Conservation (phyloP, 768 basidiomycete genomes). For the Tylopilus sp. region DNA sequence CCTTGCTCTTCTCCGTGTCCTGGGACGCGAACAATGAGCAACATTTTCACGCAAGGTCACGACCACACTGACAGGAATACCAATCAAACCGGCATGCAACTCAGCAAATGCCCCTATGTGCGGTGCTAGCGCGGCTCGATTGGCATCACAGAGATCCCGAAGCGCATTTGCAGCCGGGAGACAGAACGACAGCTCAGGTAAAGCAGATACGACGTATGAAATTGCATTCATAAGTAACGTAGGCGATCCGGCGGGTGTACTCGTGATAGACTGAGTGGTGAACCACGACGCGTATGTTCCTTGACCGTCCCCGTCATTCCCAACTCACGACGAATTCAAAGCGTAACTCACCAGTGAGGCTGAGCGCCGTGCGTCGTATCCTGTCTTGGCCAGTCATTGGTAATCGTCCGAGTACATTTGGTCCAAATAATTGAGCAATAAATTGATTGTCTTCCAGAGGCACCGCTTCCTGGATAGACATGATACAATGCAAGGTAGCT, state of each 20-base stretch:
- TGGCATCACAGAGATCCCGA: conserved; percentile 86
- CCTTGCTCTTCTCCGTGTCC: conserved; percentile 87
- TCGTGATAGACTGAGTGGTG: conserved; percentile 42
- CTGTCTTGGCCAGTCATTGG: conserved; percentile 62
- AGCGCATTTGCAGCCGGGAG: conserved; percentile 78
- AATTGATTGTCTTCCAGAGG: conserved; percentile 53
- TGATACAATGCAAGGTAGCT: conserved; percentile 80
- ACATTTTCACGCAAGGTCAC: neutral
- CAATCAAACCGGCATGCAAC: conserved; percentile 71
- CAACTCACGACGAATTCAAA: neutral
- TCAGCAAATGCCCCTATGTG: conserved; percentile 85
- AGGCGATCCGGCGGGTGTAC: conserved; percentile 28
- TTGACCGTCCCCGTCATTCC: conserved; percentile 24
- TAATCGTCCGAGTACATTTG: conserved; percentile 63
- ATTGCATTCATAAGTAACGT: conserved; percentile 62
- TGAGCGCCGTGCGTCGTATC: conserved; percentile 68
- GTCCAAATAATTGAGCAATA: conserved; percentile 65
- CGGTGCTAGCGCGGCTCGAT: conserved; percentile 75
- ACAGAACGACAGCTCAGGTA: conserved; percentile 62
- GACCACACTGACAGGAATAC: conserved; percentile 58
- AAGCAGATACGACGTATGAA: conserved; percentile 64
- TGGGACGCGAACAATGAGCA: conserved; percentile 24
- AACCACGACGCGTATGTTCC: conserved; percentile 83
- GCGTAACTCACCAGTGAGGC: conserved; percentile 62
- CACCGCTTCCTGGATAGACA: conserved; percentile 85